These are phyloP conservation scores for Cymbopogon citratus DNA, from an alignment of 176 grass and related monocot species.

Conservation along the genomic window DNA sequence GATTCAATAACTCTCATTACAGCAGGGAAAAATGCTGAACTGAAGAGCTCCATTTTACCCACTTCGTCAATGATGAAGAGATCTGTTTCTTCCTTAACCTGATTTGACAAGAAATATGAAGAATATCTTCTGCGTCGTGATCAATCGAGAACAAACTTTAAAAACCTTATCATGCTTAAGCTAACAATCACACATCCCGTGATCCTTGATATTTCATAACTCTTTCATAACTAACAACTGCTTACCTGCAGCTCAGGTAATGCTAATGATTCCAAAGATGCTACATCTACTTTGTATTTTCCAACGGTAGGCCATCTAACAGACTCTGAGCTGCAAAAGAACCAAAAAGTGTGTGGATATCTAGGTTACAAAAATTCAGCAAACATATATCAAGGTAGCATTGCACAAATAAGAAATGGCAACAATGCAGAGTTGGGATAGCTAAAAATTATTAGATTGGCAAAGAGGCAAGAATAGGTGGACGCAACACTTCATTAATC, in stretches of 20 bases:
- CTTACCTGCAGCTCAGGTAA: constrained; percentile 78
- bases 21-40: constrained; percentile 76
- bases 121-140: neutral
- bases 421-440: neutral
- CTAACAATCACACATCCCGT: neutral
- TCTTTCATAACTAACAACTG: constrained; percentile 1
- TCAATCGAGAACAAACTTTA: neutral
- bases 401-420: neutral
- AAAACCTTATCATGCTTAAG: neutral
- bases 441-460: neutral
- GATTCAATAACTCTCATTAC: constrained; percentile 83
- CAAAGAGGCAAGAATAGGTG: neutral
- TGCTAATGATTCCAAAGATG: constrained; percentile 79
- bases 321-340: constrained; percentile 60
- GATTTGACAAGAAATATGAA: constrained; percentile 35
- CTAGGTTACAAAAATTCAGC: neutral
- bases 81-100: constrained; percentile 75
- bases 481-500: neutral
- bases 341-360: neutral
- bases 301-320: constrained; percentile 79
- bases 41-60: constrained; percentile 93
- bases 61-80: constrained; percentile 95
- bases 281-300: constrained; percentile 86
- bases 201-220: neutral
- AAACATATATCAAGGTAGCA: neutral